Conservation (phyloP, 768 basidiomycete genomes). For the Amanita brunnescens region DNA sequence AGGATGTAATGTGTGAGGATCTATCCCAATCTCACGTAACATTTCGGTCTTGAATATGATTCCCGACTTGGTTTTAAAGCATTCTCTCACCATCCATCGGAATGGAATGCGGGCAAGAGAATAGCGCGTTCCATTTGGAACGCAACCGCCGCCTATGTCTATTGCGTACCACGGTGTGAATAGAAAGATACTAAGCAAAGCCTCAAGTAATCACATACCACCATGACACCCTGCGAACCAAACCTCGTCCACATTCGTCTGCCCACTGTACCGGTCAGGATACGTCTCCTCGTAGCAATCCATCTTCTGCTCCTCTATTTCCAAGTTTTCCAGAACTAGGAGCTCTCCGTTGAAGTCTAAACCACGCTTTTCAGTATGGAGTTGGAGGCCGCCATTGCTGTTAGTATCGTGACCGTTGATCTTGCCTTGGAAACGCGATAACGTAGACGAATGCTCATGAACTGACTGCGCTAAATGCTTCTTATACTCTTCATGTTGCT, state of each 20-base stretch:
- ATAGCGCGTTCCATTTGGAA: conserved; percentile 35
- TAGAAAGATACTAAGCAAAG: not conserved
- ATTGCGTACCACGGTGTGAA: not conserved
- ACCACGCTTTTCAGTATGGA: not conserved
- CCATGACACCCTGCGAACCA: conserved; percentile 57
- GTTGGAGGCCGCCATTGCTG: too few species aligned
- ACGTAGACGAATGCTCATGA: not conserved
- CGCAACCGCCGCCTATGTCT: conserved; percentile 56
- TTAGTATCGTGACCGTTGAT: too few species aligned
- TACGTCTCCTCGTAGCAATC: conserved; percentile 25
- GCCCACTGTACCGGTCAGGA: conserved; percentile 10
- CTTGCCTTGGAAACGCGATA: too few species aligned
- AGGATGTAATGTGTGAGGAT: conserved; percentile 38
- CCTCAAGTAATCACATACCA: conserved; percentile 19
- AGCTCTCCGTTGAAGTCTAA: not conserved
- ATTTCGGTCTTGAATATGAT: conserved; percentile 48
- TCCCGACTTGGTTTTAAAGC: conserved; percentile 50
- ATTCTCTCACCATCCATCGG: conserved; percentile 69
- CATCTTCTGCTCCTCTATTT: conserved; percentile 17
- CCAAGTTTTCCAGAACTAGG: conserved; percentile 12
- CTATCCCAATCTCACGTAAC: conserved; percentile 42
- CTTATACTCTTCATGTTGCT: not conserved
- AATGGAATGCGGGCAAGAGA: conserved; percentile 47
- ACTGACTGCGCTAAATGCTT: not conserved
- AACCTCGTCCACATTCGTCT: conserved; percentile 49